Base-by-base conservation (phyloP, 179 eudicot genomes). In the Silene vulgaris region DNA sequence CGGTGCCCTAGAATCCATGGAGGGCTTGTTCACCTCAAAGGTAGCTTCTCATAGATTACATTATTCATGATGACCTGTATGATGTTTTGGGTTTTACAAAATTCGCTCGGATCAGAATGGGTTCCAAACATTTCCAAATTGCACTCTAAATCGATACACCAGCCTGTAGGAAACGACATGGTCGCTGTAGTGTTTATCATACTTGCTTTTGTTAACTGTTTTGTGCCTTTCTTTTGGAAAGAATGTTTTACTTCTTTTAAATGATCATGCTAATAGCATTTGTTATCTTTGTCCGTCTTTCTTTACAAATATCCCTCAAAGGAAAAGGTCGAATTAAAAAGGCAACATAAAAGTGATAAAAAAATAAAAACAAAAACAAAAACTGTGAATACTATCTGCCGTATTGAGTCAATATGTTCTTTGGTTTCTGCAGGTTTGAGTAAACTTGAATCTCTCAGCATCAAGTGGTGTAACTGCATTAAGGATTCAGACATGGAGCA, bases 391-490 rank as follows among this genome's bases (percentile, higher is more conserved):
- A 40, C 61, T 12, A 21, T 57, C 4, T 40, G 69, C 14, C 69
- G 52, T 11, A 9, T 26, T 21, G 26, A 32, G 65, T 8, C 50
- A 48, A 32, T 50, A 30, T 40, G 54, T 77, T 57, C 56, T 62
- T 61, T 37, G 30, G 30, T 74, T n/a, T 80, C 32, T 74, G 73
- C 84, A 87, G 88, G 86, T 50, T 63, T 91, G 23, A 70, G 75
- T 30, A 89, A 86, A 76, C 85, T 91, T 30, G 92, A 86, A 80
- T 82, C 89, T 77, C 91, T 91, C 50, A 91, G 86, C 77, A 56
- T 90, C 62, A 91, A 88, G 76, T 91, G 92, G 76, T 91, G 97
- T 78, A 87, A 86, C 80, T 88, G 88, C 88, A 85, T 91, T 56
- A 79, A 82, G 8, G 92, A 91, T 87, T 79, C 83, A 28, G 97